These are phyloP conservation scores for Leptographium radiaticola DNA, from an alignment of 2,329 filamentous ascomycete species.

Conservation along the genomic window DNA sequence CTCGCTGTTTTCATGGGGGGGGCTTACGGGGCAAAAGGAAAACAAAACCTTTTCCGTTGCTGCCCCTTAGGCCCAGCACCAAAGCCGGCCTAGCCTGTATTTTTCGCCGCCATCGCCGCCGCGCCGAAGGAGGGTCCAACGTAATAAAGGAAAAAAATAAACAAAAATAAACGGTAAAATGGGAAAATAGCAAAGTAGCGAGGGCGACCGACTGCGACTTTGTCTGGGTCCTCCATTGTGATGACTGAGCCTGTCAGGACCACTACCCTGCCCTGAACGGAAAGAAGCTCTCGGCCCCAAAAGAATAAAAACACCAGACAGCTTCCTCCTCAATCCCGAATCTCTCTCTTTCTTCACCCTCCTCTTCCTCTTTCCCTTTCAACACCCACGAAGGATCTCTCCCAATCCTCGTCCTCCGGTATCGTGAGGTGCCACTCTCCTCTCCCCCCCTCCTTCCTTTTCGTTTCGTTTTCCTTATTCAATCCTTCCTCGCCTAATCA, in stretches of 20 bases:
- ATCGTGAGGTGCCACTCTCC: constrained; percentile 25
- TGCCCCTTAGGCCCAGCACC: background rate
- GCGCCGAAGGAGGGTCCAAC: background rate
- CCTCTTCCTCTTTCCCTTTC: constrained; percentile 19
- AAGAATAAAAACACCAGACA: constrained; percentile 11
- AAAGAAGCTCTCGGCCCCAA: background rate
- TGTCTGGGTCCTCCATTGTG: background rate
- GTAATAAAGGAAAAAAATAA: background rate
- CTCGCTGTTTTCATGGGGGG: constrained; percentile 1
- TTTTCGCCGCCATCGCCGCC: constrained; percentile 1
- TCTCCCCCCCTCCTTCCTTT: constrained; percentile 5
- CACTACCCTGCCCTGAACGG: background rate
- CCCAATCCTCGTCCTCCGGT: constrained; percentile 23
- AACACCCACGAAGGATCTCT: constrained; percentile 36
- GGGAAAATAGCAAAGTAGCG: background rate
- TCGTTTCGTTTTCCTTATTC: constrained; percentile 3
- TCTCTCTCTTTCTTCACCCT: constrained; percentile 14
- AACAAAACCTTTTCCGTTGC: background rate
- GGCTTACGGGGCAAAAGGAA: background rate
- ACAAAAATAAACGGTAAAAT: constrained; percentile 1
- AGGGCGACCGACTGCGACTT: constrained; percentile 3
- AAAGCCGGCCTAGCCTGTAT: constrained; percentile 1
- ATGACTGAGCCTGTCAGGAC: background rate
- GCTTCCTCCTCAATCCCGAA: constrained; percentile 9
- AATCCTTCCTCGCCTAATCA: background rate